Base-by-base conservation (phyloP, 345 rosid genomes). In the Abelmoschus esculentus region DNA sequence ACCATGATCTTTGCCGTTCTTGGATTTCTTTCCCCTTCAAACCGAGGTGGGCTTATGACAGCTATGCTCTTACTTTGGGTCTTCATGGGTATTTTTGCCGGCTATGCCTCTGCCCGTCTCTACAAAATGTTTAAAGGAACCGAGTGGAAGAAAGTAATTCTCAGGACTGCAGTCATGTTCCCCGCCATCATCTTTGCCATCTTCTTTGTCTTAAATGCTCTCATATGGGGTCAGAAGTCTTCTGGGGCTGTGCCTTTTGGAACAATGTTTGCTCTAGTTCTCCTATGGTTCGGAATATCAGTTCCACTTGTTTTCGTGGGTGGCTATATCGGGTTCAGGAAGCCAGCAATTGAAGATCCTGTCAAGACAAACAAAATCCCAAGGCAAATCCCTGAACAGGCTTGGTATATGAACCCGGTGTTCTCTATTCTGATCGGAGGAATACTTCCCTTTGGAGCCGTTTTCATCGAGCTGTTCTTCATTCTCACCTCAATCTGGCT, bases 381-480 rank as follows among this genome's bases (percentile, higher is more conserved):
- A 0, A 85, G 98, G 81, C 96, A 88, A 76, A 76, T 92, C 9
- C 98, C 98, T 0, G 83, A 77, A 53, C 96, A 88, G 54, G 83
- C 93, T 3, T 92, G 98, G 97, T 53, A 92, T 84, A 90, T 92
- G 98, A 85, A 83, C 77, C 90, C 91, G 0, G 38, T 76, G 52
- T 90, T 92, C 88, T 90, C 98, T 4, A 83, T 92, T 66, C 86
- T 92, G 6, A 84, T 87, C 0, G 98, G 98, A 76, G 98, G 98
- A 59, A 82, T 93, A 63, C 97, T 93, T 14, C 97, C 96, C 14
- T 93, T 93, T 65, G 98, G 98, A 15, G 98, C 97, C 14, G 92
- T 93, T 78, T 93, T 93, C 78, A 90, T 93, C 42, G 97, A 89
- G 80, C 92, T 93, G 69, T 93, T 93, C 84, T 93, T 90, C 81